These are phyloP conservation scores for Aquilaria malaccensis DNA, from an alignment of 345 rosid species.

Conservation along the genomic window DNA sequence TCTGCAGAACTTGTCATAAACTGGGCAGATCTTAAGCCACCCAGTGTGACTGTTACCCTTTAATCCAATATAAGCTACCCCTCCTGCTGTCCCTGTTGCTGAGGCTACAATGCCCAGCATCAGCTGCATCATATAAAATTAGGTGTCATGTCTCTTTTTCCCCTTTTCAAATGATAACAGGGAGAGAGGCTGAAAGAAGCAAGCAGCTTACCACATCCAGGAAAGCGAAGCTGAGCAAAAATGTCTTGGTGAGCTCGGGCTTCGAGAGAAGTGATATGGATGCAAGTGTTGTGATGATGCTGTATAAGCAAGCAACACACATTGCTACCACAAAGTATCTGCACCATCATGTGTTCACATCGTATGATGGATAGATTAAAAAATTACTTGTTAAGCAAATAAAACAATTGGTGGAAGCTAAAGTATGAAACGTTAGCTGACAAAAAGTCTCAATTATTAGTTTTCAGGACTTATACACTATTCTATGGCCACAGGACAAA, in stretches of 20 bases:
- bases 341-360: constrained; percentile 9
- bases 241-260: constrained; percentile 27
- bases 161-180: background rate
- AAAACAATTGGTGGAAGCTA: no score
- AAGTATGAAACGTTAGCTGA: no score
- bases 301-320: constrained; percentile 52
- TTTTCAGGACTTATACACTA: no score
- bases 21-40: constrained; percentile 55
- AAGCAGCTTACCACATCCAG: constrained; percentile 46
- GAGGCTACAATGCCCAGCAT: constrained; percentile 68
- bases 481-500: no score
- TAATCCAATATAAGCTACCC: constrained; percentile 60
- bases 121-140: constrained; percentile 35
- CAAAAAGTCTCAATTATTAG: no score
- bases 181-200: background rate
- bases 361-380: background rate
- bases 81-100: constrained; percentile 71
- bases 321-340: constrained; percentile 65
- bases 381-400: no score
- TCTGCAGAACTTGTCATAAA: constrained; percentile 54
- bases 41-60: constrained; percentile 47
- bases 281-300: constrained; percentile 40
- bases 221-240: constrained; percentile 34
- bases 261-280: constrained; percentile 35
- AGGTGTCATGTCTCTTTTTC: background rate